These are phyloP conservation scores for Gossypium sturtianum DNA, from an alignment of 345 rosid genomes.

Conservation along the genomic window DNA sequence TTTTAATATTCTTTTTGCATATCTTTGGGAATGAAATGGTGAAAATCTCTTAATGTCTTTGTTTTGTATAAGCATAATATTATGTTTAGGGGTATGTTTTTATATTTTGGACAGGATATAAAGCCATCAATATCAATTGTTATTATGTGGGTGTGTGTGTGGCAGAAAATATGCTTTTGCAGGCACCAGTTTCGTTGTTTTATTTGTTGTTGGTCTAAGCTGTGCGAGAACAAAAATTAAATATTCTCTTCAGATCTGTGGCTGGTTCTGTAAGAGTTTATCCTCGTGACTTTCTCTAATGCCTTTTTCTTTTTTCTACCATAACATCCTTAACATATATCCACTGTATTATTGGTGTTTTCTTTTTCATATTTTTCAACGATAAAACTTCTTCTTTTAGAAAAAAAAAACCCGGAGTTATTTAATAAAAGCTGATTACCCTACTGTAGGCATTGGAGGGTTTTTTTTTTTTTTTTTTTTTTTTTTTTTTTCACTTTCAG, in stretches of 20 bases:
- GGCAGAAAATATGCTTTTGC: conserved; percentile 37
- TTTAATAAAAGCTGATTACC: neutral
- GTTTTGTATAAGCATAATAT: neutral
- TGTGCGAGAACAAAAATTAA: conserved; percentile 23
- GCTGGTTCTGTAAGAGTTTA: conserved; percentile 10
- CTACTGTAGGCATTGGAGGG: neutral
- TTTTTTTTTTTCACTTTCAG: neutral
- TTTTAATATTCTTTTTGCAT: too few relatives aligned
- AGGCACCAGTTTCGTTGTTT: conserved; percentile 42
- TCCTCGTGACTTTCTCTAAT: conserved; percentile 32
- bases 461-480: neutral
- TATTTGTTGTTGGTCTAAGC: conserved; percentile 36
- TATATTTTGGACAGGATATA: neutral
- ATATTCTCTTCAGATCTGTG: conserved; percentile 29
- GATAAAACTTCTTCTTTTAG: too few relatives aligned
- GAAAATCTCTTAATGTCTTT: too few relatives aligned
- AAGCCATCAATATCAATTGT: conserved; percentile 28
- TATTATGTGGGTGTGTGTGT: conserved; percentile 9
- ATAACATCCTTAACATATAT: neutral
- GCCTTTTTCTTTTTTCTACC: conserved; percentile 6
- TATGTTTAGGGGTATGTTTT: too few relatives aligned
- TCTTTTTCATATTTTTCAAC: neutral
- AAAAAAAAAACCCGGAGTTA: neutral
- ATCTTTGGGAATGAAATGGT: too few relatives aligned
- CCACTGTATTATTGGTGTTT: conserved; percentile 27